A percentile compares a stretch with the other conserved stretches of the same genome.
These are phyloP conservation scores for Protomyces arabidopsidicola DNA, from an alignment of 1,139 yeast genomes.

Conservation along the genomic window DNA sequence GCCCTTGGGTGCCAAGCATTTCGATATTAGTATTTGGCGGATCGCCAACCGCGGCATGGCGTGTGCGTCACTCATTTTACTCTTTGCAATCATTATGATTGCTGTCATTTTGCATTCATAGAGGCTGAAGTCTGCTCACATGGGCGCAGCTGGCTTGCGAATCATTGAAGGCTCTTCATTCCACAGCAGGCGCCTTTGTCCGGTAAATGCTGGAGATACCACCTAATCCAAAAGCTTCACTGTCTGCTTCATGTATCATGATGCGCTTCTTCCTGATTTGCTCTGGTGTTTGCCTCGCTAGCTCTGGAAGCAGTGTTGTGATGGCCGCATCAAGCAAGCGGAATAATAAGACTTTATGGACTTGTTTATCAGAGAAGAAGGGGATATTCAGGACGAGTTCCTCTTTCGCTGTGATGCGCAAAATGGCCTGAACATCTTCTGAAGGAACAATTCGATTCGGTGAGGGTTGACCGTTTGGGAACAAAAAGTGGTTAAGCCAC, in stretches of 20 bases:
- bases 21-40: neutral
- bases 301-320: slow-evolving; percentile 18
- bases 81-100: neutral
- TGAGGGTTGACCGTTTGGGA: slow-evolving; percentile 13
- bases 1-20: neutral
- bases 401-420: neutral
- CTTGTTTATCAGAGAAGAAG: slow-evolving; percentile 6
- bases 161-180: neutral
- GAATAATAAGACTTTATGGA: slow-evolving; percentile 5
- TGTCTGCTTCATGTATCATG: slow-evolving; percentile 9
- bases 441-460: slow-evolving; percentile 3
- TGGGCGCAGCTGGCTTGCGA: neutral
- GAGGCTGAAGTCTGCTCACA: neutral
- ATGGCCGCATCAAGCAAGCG: slow-evolving; percentile 1
- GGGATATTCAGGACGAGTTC: slow-evolving; percentile 3
- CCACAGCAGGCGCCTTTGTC: neutral
- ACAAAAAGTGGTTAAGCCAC: slow-evolving; percentile 1
- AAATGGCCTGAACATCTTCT: neutral
- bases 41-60: neutral
- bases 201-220: slow-evolving; percentile 3
- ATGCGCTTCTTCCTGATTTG: slow-evolving; percentile 12
- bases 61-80: neutral
- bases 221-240: slow-evolving; percentile 12
- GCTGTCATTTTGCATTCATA: neutral
- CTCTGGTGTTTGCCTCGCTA: slow-evolving; percentile 12